phyloP scores from a whole-genome alignment of 352 stramenopile genomes.

The Phytophthora crassamura region DNA sequence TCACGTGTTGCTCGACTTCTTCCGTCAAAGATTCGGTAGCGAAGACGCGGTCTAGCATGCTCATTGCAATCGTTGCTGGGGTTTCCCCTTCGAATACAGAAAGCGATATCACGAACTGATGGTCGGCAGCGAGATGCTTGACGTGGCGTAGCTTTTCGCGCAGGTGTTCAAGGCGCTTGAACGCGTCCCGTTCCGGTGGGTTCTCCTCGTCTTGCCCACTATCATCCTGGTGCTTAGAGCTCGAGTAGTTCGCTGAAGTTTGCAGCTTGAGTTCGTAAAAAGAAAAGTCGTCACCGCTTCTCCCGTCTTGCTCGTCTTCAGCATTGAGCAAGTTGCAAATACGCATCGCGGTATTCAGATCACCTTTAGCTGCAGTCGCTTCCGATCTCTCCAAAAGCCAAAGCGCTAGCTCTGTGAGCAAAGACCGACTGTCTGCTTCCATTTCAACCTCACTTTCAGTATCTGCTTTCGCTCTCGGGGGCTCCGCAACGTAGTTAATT shows the following conservation, averaged over 20 bases:
- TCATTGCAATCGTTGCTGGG: conserved; percentile 72
- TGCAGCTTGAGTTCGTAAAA: conserved; percentile 40
- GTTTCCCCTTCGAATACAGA: conserved; percentile 65
- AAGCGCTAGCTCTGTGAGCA: conserved; percentile 36
- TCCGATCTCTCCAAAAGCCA: conserved; percentile 46
- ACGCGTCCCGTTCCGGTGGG: conserved; percentile 1
- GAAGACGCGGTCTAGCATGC: conserved; percentile 66
- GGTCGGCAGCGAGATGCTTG: conserved; percentile 46
- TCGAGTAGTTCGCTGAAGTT: not conserved
- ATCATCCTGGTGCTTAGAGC: not conserved
- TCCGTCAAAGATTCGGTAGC: conserved; percentile 40
- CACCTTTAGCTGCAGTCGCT: conserved; percentile 31
- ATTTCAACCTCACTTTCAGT: not conserved
- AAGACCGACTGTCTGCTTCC: not conserved
- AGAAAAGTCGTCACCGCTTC: conserved; percentile 5
- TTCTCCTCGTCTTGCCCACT: not conserved
- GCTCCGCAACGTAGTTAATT: conserved; percentile 31
- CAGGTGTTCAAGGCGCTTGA: conserved; percentile 43
- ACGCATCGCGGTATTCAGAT: conserved; percentile 40
- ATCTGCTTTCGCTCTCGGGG: conserved; percentile 9
- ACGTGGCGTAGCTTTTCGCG: conserved; percentile 59
- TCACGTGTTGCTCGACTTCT: conserved; percentile 54
- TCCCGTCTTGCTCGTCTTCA: not conserved
- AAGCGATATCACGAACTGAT: conserved; percentile 69
- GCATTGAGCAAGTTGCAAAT: conserved; percentile 43